These are phyloP conservation scores for Clarireedia sp. DNA, from an alignment of 2,329 filamentous ascomycete genomes.

Conservation along the genomic window DNA sequence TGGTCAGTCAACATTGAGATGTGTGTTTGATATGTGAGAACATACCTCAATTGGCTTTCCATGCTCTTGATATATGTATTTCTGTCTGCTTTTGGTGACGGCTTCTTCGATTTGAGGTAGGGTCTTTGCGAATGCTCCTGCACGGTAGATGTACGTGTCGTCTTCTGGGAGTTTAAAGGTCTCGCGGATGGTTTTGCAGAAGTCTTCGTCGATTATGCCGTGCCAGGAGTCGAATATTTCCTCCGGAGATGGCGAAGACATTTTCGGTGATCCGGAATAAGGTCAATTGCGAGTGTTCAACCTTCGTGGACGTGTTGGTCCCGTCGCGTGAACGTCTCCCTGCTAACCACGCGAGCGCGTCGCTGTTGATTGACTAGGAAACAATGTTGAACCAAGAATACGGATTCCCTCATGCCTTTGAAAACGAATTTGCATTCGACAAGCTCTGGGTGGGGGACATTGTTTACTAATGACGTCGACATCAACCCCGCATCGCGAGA, in stretches of 20 bases:
- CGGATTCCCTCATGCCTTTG: too few relatives aligned
- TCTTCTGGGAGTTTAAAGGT: slow-evolving; percentile 18
- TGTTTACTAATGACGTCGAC: too few relatives aligned
- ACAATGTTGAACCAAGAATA: too few relatives aligned
- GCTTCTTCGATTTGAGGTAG: slow-evolving; percentile 17
- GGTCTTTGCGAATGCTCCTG: slow-evolving; percentile 22
- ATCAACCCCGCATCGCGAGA: too few relatives aligned
- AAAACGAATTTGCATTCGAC: too few relatives aligned
- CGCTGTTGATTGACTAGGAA: too few relatives aligned
- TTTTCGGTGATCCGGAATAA: background rate
- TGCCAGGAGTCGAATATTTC: slow-evolving; percentile 21
- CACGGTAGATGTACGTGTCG: slow-evolving; percentile 22
- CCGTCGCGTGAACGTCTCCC: too few relatives aligned
- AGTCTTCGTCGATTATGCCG: slow-evolving; percentile 16
- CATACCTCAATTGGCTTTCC: slow-evolving; percentile 16
- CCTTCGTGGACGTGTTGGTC: too few relatives aligned
- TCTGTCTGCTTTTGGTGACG: slow-evolving; percentile 12
- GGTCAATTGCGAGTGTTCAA: too few relatives aligned
- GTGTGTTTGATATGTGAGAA: background rate
- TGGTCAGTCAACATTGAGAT: slow-evolving; percentile 14
- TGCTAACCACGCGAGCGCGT: too few relatives aligned
- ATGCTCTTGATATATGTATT: slow-evolving; percentile 22
- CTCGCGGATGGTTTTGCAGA: slow-evolving; percentile 15
- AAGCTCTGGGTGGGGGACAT: too few relatives aligned
- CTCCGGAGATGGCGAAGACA: slow-evolving; percentile 12